A percentile compares a stretch with the other conserved stretches of the same genome.
Evolutionary conservation across 441 rosid genomes (phyloP).

Genomic region (Populus tomentosa): DNA sequence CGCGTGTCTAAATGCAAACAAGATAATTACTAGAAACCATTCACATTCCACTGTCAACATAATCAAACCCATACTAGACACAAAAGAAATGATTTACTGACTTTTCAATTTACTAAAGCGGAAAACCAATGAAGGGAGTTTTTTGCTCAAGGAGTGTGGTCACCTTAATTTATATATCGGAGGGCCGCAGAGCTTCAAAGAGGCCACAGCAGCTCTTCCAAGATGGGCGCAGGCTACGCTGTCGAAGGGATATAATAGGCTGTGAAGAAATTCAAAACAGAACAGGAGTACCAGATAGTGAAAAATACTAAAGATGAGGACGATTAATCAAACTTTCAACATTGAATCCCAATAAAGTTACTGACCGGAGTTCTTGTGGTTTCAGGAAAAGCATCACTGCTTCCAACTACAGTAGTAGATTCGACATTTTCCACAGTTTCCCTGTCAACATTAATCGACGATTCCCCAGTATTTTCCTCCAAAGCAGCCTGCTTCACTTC

Average conservation of each 20-base stretch:
- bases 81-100: too few species aligned
- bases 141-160: constrained; percentile 13
- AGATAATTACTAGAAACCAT: background rate
- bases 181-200: constrained; percentile 42
- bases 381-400: constrained; percentile 21
- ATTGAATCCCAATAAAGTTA: background rate
- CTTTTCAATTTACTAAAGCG: background rate
- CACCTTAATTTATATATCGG: constrained; percentile 34
- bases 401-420: constrained; percentile 13
- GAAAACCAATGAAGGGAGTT: background rate
- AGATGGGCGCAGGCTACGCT: background rate
- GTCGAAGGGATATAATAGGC: constrained; percentile 32
- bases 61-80: background rate
- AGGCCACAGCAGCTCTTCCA: constrained; percentile 86
- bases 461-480: constrained; percentile 17
- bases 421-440: constrained; percentile 13
- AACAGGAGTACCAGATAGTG: constrained; percentile 2
- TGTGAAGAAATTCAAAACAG: constrained; percentile 15
- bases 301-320: background rate
- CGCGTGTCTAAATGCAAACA: background rate
- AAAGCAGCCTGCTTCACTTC: constrained; percentile 6
- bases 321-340: background rate
- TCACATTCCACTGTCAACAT: background rate
- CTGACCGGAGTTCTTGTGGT: background rate
- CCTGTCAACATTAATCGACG: constrained; percentile 9